These are phyloP conservation scores for Hypoxylon sp. DNA, from an alignment of 2,329 filamentous ascomycete genomes.

Conservation along the genomic window DNA sequence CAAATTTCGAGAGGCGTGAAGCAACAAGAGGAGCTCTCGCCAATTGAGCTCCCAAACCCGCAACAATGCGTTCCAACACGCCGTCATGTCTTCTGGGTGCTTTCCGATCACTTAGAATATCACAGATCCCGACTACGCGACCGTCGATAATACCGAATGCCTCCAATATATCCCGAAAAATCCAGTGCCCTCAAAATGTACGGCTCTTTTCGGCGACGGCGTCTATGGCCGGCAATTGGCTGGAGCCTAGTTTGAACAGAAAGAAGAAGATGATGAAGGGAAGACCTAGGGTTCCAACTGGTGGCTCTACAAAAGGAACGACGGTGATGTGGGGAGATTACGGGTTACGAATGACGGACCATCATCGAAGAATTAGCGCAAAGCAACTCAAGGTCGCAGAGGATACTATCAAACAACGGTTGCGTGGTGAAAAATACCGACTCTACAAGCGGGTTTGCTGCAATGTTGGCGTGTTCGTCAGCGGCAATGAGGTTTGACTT, in stretches of 20 bases:
- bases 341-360: conserved; percentile 92
- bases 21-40: conserved; percentile 19
- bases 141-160: conserved; percentile 53
- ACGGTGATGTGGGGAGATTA: conserved; percentile 98
- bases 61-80: conserved; percentile 63
- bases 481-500: conserved; percentile 84
- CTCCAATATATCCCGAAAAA: conserved; percentile 54
- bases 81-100: conserved; percentile 65
- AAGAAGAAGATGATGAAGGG: conserved; percentile 95
- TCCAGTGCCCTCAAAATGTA: conserved; percentile 60
- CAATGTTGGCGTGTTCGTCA: conserved; percentile 95
- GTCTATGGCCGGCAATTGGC: conserved; percentile 77
- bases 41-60: conserved; percentile 43
- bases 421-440: conserved; percentile 92
- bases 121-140: conserved; percentile 58
- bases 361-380: conserved; percentile 91
- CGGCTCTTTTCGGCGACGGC: conserved; percentile 82
- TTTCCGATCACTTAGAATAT: conserved; percentile 66
- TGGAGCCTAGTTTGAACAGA: conserved; percentile 80
- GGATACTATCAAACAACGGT: conserved; percentile 89
- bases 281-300: conserved; percentile 87
- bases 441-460: conserved; percentile 92
- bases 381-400: conserved; percentile 90
- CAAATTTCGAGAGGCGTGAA: conserved; percentile 35
- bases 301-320: conserved; percentile 91